These are phyloP conservation scores for Metarhizium guizhouense DNA, from an alignment of 2,329 filamentous ascomycete species.

Conservation along the genomic window DNA sequence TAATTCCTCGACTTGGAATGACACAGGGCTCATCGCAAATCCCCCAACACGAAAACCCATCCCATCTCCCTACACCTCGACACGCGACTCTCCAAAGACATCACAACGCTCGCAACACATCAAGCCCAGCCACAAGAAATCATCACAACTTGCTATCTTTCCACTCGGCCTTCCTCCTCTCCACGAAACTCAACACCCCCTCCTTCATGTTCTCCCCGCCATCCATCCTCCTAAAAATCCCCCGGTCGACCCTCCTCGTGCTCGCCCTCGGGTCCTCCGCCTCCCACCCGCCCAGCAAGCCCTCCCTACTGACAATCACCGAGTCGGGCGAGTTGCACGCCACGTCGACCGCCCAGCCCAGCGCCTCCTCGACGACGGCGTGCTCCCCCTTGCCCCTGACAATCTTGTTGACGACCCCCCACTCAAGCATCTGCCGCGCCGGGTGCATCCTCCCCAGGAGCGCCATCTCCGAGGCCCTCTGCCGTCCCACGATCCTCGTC, in stretches of 20 bases:
- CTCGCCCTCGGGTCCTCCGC: conserved; percentile 54
- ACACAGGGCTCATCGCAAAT: no score
- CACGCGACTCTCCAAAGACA: background rate
- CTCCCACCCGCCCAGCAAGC: conserved; percentile 66
- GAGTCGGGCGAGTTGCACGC: conserved; percentile 64
- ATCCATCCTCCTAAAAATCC: conserved; percentile 38
- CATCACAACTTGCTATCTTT: conserved; percentile 48
- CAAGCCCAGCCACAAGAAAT: background rate
- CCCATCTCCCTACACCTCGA: no score
- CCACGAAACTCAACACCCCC: conserved; percentile 66
- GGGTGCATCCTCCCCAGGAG: conserved; percentile 52
- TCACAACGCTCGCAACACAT: background rate
- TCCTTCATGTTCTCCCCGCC: conserved; percentile 29
- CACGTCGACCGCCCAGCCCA: conserved; percentile 53
- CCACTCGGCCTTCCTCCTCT: conserved; percentile 65
- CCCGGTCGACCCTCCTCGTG: conserved; percentile 47
- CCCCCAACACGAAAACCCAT: no score
- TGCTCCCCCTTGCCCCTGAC: conserved; percentile 30
- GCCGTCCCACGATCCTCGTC: conserved; percentile 54
- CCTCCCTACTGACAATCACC: conserved; percentile 64
- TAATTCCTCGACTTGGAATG: no score
- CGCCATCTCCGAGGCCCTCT: conserved; percentile 63
- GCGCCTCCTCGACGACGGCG: conserved; percentile 44
- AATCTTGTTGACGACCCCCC: conserved; percentile 64
- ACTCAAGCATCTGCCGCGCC: conserved; percentile 50